Percentiles rank a stretch among this genome's conserved stretches.
These are phyloP conservation scores for Colletotrichum endophyticum DNA, from an alignment of 2,329 filamentous ascomycete species.

Conservation along the genomic window DNA sequence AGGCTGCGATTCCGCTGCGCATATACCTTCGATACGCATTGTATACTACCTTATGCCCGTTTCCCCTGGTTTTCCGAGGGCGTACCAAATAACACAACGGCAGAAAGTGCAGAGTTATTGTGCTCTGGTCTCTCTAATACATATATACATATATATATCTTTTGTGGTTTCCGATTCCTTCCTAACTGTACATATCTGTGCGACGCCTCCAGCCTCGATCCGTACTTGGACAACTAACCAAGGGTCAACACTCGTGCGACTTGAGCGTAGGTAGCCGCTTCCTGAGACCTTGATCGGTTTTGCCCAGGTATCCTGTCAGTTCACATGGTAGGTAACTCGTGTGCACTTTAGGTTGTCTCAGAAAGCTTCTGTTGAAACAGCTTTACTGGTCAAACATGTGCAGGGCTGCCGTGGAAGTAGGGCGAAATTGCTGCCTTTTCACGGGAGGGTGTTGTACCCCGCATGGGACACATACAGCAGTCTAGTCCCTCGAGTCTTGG, in stretches of 20 bases:
- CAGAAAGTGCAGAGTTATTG: too few species aligned
- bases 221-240: background rate
- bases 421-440: slow-evolving; percentile 8
- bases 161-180: too few species aligned
- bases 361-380: slow-evolving; percentile 11
- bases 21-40: background rate
- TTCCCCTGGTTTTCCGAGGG: background rate
- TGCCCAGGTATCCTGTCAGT: background rate
- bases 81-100: background rate
- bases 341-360: slow-evolving; percentile 14
- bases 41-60: background rate
- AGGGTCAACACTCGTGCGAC: background rate
- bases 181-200: too few species aligned
- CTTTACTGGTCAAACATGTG: background rate
- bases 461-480: slow-evolving; percentile 9
- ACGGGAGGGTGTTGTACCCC: background rate
- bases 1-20: background rate
- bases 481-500: background rate
- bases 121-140: background rate
- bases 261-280: background rate
- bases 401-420: slow-evolving; percentile 20
- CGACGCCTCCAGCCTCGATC: background rate
- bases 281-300: background rate
- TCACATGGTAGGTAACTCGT: background rate
- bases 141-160: background rate